Conservation (phyloP, 2,329 filamentous ascomycete genomes). For the Pseudonectria foliicola region DNA sequence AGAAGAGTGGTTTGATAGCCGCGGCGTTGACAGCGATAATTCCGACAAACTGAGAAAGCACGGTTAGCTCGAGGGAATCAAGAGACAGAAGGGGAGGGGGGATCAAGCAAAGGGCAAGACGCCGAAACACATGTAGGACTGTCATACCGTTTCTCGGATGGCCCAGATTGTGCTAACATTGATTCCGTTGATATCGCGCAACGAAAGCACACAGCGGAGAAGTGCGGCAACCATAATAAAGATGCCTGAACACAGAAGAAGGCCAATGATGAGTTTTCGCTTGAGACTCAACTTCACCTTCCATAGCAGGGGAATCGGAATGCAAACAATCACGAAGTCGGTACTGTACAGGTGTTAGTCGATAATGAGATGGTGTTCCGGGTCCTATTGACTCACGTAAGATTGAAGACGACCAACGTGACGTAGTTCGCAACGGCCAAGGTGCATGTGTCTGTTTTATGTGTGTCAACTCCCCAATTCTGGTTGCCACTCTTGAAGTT, state of each 20-base stretch:
- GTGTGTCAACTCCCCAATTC: conserved; percentile 5
- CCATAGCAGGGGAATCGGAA: conserved; percentile 34
- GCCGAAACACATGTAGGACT: too few relatives aligned
- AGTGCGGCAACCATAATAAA: conserved; percentile 36
- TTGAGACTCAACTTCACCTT: conserved; percentile 30
- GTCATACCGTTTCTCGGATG: conserved; percentile 33
- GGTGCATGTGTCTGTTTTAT: conserved; percentile 25
- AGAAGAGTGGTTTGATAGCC: conserved; percentile 34
- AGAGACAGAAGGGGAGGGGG: not conserved
- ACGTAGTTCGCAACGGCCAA: conserved; percentile 30
- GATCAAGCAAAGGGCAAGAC: not conserved
- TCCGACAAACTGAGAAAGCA: conserved; percentile 30
- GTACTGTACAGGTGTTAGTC: conserved; percentile 23
- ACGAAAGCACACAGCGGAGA: conserved; percentile 33
- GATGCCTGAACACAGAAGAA: conserved; percentile 35
- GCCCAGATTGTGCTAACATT: conserved; percentile 35
- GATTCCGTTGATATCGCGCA: conserved; percentile 29
- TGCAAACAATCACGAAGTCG: conserved; percentile 31
- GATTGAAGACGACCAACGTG: conserved; percentile 29
- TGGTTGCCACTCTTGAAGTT: too few relatives aligned
- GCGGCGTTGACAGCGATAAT: conserved; percentile 37
- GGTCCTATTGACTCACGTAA: conserved; percentile 24
- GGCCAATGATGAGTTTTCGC: conserved; percentile 31
- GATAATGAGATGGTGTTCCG: too few relatives aligned
- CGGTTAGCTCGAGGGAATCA: not conserved